Percentiles rank a stretch among this genome's conserved stretches.
Conservation (phyloP, 108 stramenopile species). For the Skeletonema menzelii region DNA sequence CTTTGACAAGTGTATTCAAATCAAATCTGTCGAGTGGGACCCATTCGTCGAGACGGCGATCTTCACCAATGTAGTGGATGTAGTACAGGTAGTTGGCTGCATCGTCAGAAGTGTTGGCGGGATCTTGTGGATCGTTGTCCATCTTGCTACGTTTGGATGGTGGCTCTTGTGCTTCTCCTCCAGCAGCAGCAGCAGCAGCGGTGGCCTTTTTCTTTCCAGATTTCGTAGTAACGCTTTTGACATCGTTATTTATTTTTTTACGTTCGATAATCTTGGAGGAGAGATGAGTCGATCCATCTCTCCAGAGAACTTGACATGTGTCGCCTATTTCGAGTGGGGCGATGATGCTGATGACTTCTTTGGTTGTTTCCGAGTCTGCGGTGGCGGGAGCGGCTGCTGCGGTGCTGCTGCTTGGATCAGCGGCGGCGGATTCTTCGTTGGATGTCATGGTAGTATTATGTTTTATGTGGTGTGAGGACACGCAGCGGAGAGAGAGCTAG, state of each 20-base stretch:
- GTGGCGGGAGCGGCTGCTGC: neutral
- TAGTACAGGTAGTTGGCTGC: constrained; percentile 60
- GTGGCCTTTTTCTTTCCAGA: constrained; percentile 7
- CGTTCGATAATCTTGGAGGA: constrained; percentile 62
- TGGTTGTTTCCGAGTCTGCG: neutral
- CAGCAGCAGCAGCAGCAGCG: neutral
- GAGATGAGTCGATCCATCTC: constrained; percentile 54
- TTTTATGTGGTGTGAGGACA: no score
- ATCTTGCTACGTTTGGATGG: constrained; percentile 6
- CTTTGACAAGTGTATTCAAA: constrained; percentile 51
- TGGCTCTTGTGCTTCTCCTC: neutral
- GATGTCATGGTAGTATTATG: neutral
- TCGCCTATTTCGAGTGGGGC: constrained; percentile 70
- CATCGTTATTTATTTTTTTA: neutral
- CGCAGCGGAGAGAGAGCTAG: no score
- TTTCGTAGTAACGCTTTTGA: neutral
- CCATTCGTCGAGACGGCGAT: constrained; percentile 92
- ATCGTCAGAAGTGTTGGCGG: neutral
- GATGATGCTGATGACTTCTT: neutral
- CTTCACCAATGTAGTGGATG: constrained; percentile 83
- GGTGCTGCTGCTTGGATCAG: neutral
- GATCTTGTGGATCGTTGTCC: neutral
- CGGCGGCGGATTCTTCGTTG: neutral
- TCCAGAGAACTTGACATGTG: constrained; percentile 60
- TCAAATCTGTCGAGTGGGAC: constrained; percentile 62